Conservation (phyloP, 2,329 filamentous ascomycete genomes). For the Scedosporium dehoogii region DNA sequence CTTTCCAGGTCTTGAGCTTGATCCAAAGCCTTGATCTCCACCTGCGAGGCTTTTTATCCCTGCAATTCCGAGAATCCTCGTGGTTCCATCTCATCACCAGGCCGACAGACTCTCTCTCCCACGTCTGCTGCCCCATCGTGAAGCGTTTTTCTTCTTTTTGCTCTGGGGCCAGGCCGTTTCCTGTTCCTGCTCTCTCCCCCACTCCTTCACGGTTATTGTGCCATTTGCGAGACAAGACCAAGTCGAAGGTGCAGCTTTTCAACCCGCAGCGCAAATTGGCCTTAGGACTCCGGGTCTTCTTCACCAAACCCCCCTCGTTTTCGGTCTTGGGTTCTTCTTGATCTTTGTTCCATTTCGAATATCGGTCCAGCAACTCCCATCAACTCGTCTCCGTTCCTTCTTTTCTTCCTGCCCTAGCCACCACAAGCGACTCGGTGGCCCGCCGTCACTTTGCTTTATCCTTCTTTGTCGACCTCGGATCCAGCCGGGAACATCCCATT, state of each 20-base stretch:
- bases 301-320: not conserved
- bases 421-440: too few relatives aligned
- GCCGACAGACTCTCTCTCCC: not conserved
- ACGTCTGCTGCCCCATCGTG: not conserved
- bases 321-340: not conserved
- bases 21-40: not conserved
- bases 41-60: conserved; percentile 4
- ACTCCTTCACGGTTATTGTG: not conserved
- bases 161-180: too few relatives aligned
- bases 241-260: not conserved
- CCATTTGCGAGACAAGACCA: not conserved
- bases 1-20: not conserved
- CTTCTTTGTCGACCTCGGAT: too few relatives aligned
- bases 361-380: too few relatives aligned
- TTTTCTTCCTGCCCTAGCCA: too few relatives aligned
- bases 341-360: not conserved
- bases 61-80: not conserved
- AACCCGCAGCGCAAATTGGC: not conserved
- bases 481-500: not conserved
- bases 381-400: too few relatives aligned
- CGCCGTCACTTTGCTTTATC: not conserved
- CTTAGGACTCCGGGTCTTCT: not conserved
- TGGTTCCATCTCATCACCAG: not conserved
- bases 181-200: not conserved
- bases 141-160: not conserved